Evolutionary conservation across 192 early-diverging fungal genomes (phyloP), one percentile per base, ranked within the genome.

Genomic region (Dimargaris xerosporica): DNA sequence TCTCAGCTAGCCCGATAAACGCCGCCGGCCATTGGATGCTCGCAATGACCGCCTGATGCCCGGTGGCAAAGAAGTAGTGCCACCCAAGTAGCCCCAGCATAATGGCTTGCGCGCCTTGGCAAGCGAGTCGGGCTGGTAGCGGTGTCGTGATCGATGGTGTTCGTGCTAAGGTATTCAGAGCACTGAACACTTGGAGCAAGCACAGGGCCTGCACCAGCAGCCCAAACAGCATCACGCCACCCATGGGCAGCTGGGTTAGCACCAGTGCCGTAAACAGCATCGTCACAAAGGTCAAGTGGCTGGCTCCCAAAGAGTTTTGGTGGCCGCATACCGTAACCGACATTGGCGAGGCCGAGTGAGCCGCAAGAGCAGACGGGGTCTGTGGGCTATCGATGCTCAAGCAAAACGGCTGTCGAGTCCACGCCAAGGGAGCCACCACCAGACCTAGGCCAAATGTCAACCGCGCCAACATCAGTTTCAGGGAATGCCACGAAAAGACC

Each of bases 11-110:
- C 7, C 93, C 95, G 51, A 95, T 75, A 70, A 93, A 94, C 1
- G 86, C 91, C 0, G 89, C 73, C 26, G 85, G 82, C 90, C 91
- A 96, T 63, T 95, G 93, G 12, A 96, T 83, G n/a, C 89, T 87
- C 10, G 87, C 78, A 52, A 96, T 72, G 6, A 85, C 91, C 55
- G 83, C 80, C 70, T 98, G 96, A 67, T 98, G 96, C 12, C 91
- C 93, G 1, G 94, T 94, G 13, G 84, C 73, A 75, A 96, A 98
- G 66, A 88, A 98, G 12, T 79, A 70, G 25, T 78, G 72, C 50
- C 78, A 81, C 11, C 77, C 65, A 54, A 86, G 68, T 17, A 83
- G 64, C 6, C 80, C 73, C 48, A 80, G 63, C 41, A 83, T 51
- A 0, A 73, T 64, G 10, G 68, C 62, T 0, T 66, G 66, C 45